Evolutionary conservation across 345 rosid genomes (phyloP).

Genomic region (Hibiscus tridactylites): DNA sequence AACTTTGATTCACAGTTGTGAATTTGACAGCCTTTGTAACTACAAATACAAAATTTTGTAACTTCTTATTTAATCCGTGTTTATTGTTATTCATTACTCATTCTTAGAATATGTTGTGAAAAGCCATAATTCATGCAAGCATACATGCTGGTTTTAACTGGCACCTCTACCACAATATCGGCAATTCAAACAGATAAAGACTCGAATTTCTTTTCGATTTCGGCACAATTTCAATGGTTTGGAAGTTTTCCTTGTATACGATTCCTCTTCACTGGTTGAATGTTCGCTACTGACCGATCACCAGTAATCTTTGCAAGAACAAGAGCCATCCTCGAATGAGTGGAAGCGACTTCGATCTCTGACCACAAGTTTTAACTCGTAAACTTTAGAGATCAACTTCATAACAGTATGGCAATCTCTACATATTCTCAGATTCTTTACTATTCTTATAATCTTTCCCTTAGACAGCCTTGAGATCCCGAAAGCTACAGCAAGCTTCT

Average conservation of each 20-base stretch:
- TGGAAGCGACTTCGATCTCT: slow-evolving; percentile 41
- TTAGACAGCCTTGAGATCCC: slow-evolving; percentile 35
- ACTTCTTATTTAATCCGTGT: too few relatives aligned
- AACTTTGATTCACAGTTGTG: slow-evolving; percentile 8
- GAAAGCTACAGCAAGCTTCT: slow-evolving; percentile 65
- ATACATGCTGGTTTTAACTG: too few relatives aligned
- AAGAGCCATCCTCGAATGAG: background rate
- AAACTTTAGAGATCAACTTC: slow-evolving; percentile 46
- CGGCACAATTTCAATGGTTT: background rate
- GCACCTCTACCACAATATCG: background rate
- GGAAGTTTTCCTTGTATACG: background rate
- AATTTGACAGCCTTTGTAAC: slow-evolving; percentile 26
- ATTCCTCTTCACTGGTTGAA: background rate
- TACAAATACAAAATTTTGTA: too few relatives aligned
- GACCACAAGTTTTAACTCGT: slow-evolving; percentile 43
- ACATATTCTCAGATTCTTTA: slow-evolving; percentile 57
- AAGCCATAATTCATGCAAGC: too few relatives aligned
- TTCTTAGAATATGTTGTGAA: too few relatives aligned
- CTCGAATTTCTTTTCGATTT: background rate
- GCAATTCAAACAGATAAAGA: background rate
- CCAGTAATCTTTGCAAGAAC: slow-evolving; percentile 2
- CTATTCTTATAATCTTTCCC: slow-evolving; percentile 37
- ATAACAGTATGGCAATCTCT: slow-evolving; percentile 50
- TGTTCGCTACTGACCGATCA: background rate
- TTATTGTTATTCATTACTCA: too few relatives aligned